Evolutionary conservation across 148 eudicot species (phyloP).

Genomic region (Limonium bicolor): DNA sequence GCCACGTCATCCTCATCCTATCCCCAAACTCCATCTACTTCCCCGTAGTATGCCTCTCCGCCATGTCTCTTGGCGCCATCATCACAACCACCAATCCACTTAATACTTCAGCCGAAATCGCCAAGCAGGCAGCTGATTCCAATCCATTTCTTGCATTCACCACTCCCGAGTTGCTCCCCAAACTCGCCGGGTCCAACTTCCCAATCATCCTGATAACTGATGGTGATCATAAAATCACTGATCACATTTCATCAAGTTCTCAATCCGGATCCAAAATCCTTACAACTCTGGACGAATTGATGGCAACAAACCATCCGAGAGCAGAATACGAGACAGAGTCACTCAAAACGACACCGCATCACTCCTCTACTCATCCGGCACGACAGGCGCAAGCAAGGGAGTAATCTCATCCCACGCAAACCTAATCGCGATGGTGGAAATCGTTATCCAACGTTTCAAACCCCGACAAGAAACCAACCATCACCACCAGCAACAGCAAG

Average conservation of each 20-base stretch:
- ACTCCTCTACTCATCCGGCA: background rate
- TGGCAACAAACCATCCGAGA: background rate
- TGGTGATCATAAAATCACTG: too few relatives aligned
- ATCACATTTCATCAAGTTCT: too few relatives aligned
- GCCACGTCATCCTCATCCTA: conserved; percentile 62
- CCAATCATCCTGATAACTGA: background rate
- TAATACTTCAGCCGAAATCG: conserved; percentile 48
- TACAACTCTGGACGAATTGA: background rate
- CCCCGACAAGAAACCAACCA: too few relatives aligned
- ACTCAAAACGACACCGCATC: background rate
- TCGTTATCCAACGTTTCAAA: conserved; percentile 14
- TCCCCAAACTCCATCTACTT: conserved; percentile 75
- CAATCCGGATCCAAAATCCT: background rate
- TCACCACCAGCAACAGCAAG: conserved; percentile 9
- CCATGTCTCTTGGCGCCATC: conserved; percentile 75
- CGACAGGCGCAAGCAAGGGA: background rate
- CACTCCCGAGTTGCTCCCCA: conserved; percentile 27
- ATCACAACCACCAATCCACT: conserved; percentile 83
- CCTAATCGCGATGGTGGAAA: background rate
- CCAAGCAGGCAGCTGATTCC: conserved; percentile 59
- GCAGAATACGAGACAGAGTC: background rate
- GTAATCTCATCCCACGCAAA: background rate
- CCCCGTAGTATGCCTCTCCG: conserved; percentile 71
- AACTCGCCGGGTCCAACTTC: conserved; percentile 20
- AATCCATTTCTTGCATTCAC: conserved; percentile 56